phyloP scores from a whole-genome alignment of 2,329 filamentous ascomycete genomes.

The Xylaria sp. region DNA sequence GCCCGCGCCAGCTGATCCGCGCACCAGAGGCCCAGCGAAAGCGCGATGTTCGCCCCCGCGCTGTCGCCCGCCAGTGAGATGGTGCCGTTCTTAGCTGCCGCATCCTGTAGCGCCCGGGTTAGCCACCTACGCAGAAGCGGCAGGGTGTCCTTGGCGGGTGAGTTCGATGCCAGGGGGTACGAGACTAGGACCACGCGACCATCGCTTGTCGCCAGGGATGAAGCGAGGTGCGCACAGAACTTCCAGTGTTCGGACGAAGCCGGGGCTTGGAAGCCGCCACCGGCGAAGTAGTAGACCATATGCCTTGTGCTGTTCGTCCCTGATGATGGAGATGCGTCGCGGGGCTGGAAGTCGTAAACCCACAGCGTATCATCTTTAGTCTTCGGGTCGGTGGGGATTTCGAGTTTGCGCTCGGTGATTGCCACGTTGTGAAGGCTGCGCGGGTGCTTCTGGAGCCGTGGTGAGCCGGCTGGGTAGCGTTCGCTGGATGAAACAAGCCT shows the following conservation, averaged over 20 bases:
- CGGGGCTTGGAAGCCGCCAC: slow-evolving; percentile 58
- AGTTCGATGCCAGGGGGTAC: slow-evolving; percentile 56
- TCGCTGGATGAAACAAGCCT: slow-evolving; percentile 17
- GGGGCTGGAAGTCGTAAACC: slow-evolving; percentile 22
- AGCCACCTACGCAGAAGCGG: slow-evolving; percentile 52
- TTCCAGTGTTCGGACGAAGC: slow-evolving; percentile 56
- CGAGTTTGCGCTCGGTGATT: slow-evolving; percentile 19
- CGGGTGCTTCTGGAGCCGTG: slow-evolving; percentile 14
- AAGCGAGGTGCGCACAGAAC: slow-evolving; percentile 49
- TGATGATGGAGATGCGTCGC: too few relatives aligned
- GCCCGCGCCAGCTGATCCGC: slow-evolving; percentile 35
- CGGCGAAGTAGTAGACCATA: slow-evolving; percentile 56
- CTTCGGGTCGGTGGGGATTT: not conserved
- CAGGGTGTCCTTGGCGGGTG: slow-evolving; percentile 51
- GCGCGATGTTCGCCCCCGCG: slow-evolving; percentile 56
- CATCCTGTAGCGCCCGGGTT: slow-evolving; percentile 41
- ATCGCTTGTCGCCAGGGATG: slow-evolving; percentile 43
- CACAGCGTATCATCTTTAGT: slow-evolving; percentile 7
- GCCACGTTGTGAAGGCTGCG: slow-evolving; percentile 1
- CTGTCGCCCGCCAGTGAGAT: slow-evolving; percentile 58
- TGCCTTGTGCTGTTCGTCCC: not conserved
- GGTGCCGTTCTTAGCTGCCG: slow-evolving; percentile 41
- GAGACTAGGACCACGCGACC: slow-evolving; percentile 52
- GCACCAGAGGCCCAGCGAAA: slow-evolving; percentile 37
- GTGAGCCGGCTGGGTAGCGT: slow-evolving; percentile 18